phyloP scores from a whole-genome alignment of 768 basidiomycete species.

The Tephrocybe rancida region DNA sequence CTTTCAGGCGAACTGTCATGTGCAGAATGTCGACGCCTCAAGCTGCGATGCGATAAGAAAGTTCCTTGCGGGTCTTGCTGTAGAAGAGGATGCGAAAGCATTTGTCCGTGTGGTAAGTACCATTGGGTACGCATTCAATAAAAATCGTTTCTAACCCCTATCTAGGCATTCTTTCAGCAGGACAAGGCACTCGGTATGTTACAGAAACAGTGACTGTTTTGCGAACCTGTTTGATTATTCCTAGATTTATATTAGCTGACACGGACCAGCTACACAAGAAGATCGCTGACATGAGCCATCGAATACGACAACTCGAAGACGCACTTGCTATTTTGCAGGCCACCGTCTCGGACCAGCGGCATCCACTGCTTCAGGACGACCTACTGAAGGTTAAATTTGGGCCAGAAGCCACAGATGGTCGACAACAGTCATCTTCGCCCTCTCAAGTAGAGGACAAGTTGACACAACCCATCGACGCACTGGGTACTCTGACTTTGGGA shows the following conservation, averaged over 20 bases:
- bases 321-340: conserved; percentile 64
- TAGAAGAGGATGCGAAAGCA: conserved; percentile 63
- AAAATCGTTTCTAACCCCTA: background rate
- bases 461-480: conserved; percentile 48
- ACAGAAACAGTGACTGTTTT: no score
- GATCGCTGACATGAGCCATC: conserved; percentile 66
- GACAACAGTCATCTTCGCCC: conserved; percentile 8
- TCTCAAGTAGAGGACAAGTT: conserved; percentile 34
- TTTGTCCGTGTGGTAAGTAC: conserved; percentile 58
- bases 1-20: conserved; percentile 51
- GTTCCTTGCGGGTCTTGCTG: conserved; percentile 53
- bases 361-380: conserved; percentile 59
- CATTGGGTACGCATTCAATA: background rate
- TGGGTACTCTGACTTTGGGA: conserved; percentile 66
- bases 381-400: conserved; percentile 60
- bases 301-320: conserved; percentile 71
- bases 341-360: conserved; percentile 55
- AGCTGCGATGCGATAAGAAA: conserved; percentile 55
- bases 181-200: conserved; percentile 51
- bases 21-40: conserved; percentile 53
- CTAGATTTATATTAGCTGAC: conserved; percentile 66
- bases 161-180: conserved; percentile 50
- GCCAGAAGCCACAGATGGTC: conserved; percentile 45
- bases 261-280: conserved; percentile 68
- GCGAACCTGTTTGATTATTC: background rate